Evolutionary conservation across 2,329 filamentous ascomycete genomes (phyloP).

Genomic region (Trichophaea hybrida): DNA sequence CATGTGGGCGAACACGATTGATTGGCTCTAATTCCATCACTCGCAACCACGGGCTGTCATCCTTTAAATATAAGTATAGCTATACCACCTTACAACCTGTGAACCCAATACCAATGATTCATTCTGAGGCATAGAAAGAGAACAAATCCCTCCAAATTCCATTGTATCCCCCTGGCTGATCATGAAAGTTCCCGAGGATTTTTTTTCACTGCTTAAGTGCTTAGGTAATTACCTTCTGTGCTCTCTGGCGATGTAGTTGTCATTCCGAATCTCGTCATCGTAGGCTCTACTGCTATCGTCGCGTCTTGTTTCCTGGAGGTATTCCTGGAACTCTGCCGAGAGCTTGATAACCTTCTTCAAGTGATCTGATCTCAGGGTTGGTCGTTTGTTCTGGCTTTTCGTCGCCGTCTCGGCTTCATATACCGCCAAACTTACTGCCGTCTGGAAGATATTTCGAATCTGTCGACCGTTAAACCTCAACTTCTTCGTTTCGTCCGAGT

Average conservation of each 20-base stretch:
- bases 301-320: background rate
- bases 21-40: too few species aligned
- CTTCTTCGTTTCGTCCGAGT: conserved; percentile 1
- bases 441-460: conserved; percentile 13
- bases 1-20: too few species aligned
- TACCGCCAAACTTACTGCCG: background rate
- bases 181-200: too few species aligned
- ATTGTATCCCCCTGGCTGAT: too few species aligned
- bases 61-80: too few species aligned
- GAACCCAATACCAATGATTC: too few species aligned
- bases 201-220: too few species aligned
- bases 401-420: background rate
- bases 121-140: too few species aligned
- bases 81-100: too few species aligned
- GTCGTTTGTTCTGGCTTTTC: background rate
- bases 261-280: conserved; percentile 5
- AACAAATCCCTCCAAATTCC: too few species aligned
- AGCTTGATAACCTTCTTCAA: conserved; percentile 5
- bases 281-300: background rate
- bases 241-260: background rate
- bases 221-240: too few species aligned
- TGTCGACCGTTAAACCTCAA: conserved; percentile 5
- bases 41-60: too few species aligned
- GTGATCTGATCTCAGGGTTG: conserved; percentile 3
- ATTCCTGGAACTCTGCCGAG: conserved; percentile 4